A percentile compares a stretch with the other conserved stretches of the same genome.
Conservation (phyloP, 2,329 filamentous ascomycete genomes). For the Aureobasidium sp. region DNA sequence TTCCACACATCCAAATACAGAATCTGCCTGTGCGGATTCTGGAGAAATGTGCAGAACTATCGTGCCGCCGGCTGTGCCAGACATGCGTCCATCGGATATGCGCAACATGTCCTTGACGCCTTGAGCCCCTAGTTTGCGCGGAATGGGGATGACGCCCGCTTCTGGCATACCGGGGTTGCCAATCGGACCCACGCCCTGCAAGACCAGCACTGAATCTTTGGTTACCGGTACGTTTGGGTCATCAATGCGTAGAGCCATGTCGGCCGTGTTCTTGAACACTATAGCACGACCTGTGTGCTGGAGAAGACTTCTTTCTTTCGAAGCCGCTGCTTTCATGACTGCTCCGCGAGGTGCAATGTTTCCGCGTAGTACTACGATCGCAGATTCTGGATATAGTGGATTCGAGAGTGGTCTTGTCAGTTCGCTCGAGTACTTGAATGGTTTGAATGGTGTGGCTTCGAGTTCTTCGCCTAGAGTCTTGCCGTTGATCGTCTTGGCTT, state of each 20-base stretch:
- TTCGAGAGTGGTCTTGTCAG: slow-evolving; percentile 38
- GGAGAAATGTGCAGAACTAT: slow-evolving; percentile 47
- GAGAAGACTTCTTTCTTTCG: slow-evolving; percentile 38
- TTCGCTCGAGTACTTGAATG: slow-evolving; percentile 32
- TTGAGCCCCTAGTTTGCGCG: slow-evolving; percentile 37
- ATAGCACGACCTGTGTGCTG: slow-evolving; percentile 37
- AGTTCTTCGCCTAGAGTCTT: slow-evolving; percentile 40
- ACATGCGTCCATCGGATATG: slow-evolving; percentile 47
- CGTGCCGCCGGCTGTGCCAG: slow-evolving; percentile 46
- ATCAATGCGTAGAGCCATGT: slow-evolving; percentile 40
- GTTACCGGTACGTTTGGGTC: slow-evolving; percentile 36
- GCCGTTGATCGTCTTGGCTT: slow-evolving; percentile 39
- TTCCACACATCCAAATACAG: slow-evolving; percentile 39
- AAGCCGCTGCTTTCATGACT: slow-evolving; percentile 43
- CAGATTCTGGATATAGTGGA: slow-evolving; percentile 38
- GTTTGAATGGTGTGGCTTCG: slow-evolving; percentile 34
- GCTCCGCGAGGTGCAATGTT: slow-evolving; percentile 42
- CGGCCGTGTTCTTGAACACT: slow-evolving; percentile 40
- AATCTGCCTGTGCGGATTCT: slow-evolving; percentile 40
- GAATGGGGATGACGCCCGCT: slow-evolving; percentile 43
- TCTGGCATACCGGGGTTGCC: slow-evolving; percentile 47
- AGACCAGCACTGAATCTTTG: slow-evolving; percentile 37
- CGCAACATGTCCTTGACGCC: slow-evolving; percentile 47
- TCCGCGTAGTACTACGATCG: slow-evolving; percentile 38
- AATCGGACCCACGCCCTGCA: slow-evolving; percentile 42